phyloP scores from a whole-genome alignment of 2,329 filamentous ascomycete genomes.

The Fusarium agapanthi region DNA sequence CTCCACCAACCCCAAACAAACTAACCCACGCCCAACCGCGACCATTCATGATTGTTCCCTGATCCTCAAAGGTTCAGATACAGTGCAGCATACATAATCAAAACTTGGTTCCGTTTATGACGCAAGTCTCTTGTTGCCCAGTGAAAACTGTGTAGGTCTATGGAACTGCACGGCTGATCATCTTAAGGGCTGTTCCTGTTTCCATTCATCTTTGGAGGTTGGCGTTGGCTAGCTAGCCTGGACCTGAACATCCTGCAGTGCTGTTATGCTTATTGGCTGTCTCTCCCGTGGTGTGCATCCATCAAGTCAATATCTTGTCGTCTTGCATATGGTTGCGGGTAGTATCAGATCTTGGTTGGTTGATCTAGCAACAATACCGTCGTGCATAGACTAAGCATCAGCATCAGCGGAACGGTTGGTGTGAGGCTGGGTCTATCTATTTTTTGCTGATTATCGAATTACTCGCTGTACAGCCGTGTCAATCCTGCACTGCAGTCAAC shows the following conservation, averaged over 20 bases:
- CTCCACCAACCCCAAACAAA: slow-evolving; percentile 27
- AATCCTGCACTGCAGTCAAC: neutral
- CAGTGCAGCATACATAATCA: slow-evolving; percentile 6
- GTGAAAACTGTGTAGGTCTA: neutral
- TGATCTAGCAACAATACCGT: slow-evolving; percentile 5
- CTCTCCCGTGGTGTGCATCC: slow-evolving; percentile 17
- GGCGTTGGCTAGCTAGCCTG: neutral
- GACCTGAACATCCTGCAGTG: neutral
- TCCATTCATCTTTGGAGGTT: neutral
- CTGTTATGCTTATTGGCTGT: neutral
- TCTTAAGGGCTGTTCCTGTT: neutral
- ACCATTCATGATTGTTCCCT: neutral
- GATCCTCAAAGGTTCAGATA: slow-evolving; percentile 8
- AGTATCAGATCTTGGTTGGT: slow-evolving; percentile 16
- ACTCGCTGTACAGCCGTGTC: slow-evolving; percentile 10
- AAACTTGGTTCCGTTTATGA: slow-evolving; percentile 18
- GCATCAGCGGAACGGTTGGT: slow-evolving; percentile 7
- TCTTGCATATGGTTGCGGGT: slow-evolving; percentile 21
- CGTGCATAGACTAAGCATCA: neutral
- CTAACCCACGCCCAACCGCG: slow-evolving; percentile 5
- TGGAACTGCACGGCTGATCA: slow-evolving; percentile 1
- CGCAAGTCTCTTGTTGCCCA: slow-evolving; percentile 14
- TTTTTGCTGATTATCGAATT: slow-evolving; percentile 21
- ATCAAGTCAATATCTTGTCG: slow-evolving; percentile 19
- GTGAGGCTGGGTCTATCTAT: slow-evolving; percentile 3